Percentiles rank a stretch among this genome's conserved stretches.
Conservation (phyloP, 208 protist genomes). For the Wallacemonas collosoma region DNA sequence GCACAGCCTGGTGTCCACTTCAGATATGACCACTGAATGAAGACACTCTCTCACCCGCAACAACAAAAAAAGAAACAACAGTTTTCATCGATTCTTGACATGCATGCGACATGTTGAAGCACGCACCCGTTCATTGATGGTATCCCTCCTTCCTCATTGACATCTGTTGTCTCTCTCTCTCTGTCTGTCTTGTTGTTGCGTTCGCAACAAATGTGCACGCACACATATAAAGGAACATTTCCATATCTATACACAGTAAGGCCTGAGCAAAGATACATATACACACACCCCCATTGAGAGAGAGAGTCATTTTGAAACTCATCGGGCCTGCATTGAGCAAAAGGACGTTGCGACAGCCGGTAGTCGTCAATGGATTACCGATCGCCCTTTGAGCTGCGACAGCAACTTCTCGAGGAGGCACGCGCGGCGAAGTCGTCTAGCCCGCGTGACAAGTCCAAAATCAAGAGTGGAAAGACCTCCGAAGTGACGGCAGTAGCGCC, state of each 20-base stretch:
- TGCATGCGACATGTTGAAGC: no score
- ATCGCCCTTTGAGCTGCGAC: slow-evolving; percentile 85
- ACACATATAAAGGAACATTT: no score
- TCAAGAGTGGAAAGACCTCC: slow-evolving; percentile 3
- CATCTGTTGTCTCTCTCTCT: slow-evolving; percentile 1
- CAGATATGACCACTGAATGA: no score
- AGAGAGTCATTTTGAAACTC: not conserved
- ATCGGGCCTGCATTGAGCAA: no score
- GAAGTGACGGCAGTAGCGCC: slow-evolving; percentile 1
- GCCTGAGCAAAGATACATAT: no score
- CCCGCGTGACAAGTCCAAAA: not conserved
- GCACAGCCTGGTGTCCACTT: no score
- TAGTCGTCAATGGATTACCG: slow-evolving; percentile 70
- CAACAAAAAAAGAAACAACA: not conserved
- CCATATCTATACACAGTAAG: no score
- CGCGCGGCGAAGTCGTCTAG: slow-evolving; percentile 23
- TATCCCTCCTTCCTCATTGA: not conserved
- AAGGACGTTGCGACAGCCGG: not conserved
- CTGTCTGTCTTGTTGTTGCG: not conserved
- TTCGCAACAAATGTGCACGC: no score
- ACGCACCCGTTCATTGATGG: no score
- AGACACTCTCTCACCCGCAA: not conserved
- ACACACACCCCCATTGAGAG: not conserved
- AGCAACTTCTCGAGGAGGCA: slow-evolving; percentile 71
- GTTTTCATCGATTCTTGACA: no score